Base-by-base conservation (phyloP, 108 stramenopile species). In the Thalassiosira profunda region DNA sequence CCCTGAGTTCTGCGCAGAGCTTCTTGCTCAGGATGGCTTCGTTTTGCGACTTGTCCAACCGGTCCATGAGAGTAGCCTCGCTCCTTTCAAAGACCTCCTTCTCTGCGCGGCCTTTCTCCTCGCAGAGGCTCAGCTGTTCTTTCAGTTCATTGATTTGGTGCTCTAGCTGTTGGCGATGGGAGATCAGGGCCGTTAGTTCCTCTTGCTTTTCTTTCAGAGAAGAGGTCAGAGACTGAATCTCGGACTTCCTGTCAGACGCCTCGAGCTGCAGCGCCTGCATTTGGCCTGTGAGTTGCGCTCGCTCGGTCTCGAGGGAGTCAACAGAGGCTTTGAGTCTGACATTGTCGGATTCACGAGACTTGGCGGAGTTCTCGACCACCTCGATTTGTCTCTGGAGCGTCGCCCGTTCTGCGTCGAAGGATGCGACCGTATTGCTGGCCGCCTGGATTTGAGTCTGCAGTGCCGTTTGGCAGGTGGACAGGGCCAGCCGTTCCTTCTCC, bases 141-240 rank as follows among this genome's bases (percentile, higher is more conserved):
- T 54, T 54, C 23, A 66, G 51, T 29, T 66, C 40, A 52, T 34
- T 26, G 25, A 66, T 18, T 28, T 40, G 21, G 9, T 54, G 23
- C 4, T 41, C 23, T 24, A 54, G 18, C 33, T 40, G 21, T 30
- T 28, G 35, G 40, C 37, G 57, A 38, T 58, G 28, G 29, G n/a
- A 36, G 26, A 26, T 58, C 12, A 58, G 0, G 5, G 24, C 4
- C 5, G 57, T 18, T 9, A 66, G 9, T 26, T 66, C 52, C 11
- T 28, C 28, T 20, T 38, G 37, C 26, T 35, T 29, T 33, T 37
- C 42, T n/a, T 40, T 43, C 20, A 72, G 71, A 54, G 41, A 15
- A 0, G 33, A 38, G 25, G 71, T 58, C 20, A 72, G 12, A 0
- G 55, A 58, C 4, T 74, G 34, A 7, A 74, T 3, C 45, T 64